phyloP scores from a whole-genome alignment of 345 rosid genomes.

The Citrus reticulata region DNA sequence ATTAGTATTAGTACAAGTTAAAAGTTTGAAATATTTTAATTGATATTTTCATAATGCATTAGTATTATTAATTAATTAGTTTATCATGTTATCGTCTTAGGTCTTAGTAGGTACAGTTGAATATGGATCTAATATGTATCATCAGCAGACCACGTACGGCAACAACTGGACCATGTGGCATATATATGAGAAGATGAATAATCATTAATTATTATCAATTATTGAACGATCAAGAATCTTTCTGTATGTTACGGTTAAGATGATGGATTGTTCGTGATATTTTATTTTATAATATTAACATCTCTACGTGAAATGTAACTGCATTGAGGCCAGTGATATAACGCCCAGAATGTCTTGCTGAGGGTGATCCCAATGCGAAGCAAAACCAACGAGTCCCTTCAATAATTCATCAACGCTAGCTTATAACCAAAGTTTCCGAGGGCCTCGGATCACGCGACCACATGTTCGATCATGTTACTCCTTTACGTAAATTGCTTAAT shows the following conservation, averaged over 20 bases:
- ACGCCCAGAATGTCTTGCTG: conserved; percentile 33
- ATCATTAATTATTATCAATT: not conserved
- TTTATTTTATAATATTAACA: not conserved
- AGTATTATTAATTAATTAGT: too few species aligned
- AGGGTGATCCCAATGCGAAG: conserved; percentile 31
- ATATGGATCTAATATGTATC: not conserved
- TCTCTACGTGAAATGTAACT: not conserved
- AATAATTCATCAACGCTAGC: not conserved
- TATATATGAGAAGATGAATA: not conserved
- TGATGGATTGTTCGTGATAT: not conserved
- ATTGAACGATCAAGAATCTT: not conserved
- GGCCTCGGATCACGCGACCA: conserved; percentile 31
- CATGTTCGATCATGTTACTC: conserved; percentile 1
- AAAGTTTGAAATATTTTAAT: too few species aligned
- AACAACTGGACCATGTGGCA: not conserved
- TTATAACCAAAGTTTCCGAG: conserved; percentile 12
- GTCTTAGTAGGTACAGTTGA: not conserved
- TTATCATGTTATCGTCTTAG: too few species aligned
- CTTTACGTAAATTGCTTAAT: conserved; percentile 29
- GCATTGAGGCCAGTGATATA: not conserved
- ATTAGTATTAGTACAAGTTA: too few species aligned
- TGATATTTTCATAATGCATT: too few species aligned
- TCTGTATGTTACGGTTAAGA: not conserved
- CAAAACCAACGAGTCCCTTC: conserved; percentile 9
- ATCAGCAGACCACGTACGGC: not conserved